Conservation (phyloP, 805 yeast species). For the Wickerhamomyces hampshirensis region DNA sequence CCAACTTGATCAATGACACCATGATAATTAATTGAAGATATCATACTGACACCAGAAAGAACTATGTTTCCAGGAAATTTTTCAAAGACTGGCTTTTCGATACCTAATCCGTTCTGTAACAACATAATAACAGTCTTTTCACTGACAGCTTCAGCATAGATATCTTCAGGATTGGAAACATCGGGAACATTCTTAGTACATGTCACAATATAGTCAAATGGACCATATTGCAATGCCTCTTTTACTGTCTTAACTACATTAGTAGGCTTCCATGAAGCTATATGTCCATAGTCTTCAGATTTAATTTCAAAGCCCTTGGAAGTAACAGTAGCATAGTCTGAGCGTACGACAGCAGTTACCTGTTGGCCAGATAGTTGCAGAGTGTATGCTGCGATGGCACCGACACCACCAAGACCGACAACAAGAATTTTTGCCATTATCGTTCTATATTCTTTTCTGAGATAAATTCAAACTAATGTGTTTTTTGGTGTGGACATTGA, state of each 20-base stretch:
- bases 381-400: constrained; percentile 64
- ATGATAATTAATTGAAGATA: constrained; percentile 46
- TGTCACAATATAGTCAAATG: constrained; percentile 55
- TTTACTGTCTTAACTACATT: constrained; percentile 31
- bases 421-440: constrained; percentile 37
- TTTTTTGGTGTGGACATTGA: too few relatives aligned
- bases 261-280: constrained; percentile 46
- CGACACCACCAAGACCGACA: constrained; percentile 81
- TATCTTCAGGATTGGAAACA: constrained; percentile 45
- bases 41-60: constrained; percentile 58
- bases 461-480: too few relatives aligned
- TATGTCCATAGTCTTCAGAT: constrained; percentile 53
- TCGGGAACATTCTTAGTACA: constrained; percentile 67
- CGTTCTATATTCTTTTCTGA: too few relatives aligned
- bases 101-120: constrained; percentile 61
- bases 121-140: constrained; percentile 44
- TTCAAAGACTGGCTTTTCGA: constrained; percentile 46
- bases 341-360: constrained; percentile 50
- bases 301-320: constrained; percentile 50
- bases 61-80: constrained; percentile 48
- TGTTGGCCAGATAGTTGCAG: constrained; percentile 25
- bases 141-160: constrained; percentile 45
- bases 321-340: constrained; percentile 47
- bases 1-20: constrained; percentile 42
- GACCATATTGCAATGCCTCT: constrained; percentile 24